phyloP scores from a whole-genome alignment of 2,329 filamentous ascomycete species.

The Cryphonectria parasitica region DNA sequence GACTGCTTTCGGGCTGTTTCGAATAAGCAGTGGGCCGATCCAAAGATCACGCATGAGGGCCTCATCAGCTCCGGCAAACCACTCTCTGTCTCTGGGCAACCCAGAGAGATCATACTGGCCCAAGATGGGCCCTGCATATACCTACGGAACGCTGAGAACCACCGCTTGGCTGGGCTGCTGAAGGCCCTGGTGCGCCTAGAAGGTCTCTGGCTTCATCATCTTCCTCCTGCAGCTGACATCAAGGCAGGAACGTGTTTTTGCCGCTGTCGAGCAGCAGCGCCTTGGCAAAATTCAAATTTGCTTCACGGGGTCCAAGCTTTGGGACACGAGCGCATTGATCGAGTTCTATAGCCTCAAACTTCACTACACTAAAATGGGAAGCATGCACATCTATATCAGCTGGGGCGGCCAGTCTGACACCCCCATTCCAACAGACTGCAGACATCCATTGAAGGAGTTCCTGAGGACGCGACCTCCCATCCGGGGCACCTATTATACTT shows the following conservation, averaged over 20 bases:
- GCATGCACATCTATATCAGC: slow-evolving; percentile 10
- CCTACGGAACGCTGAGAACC: slow-evolving; percentile 2
- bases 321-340: slow-evolving; percentile 8
- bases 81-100: background rate
- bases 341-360: slow-evolving; percentile 25
- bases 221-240: background rate
- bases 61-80: slow-evolving; percentile 11
- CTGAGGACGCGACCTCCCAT: slow-evolving; percentile 13
- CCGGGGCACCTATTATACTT: slow-evolving; percentile 14
- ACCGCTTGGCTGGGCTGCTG: slow-evolving; percentile 12
- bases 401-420: slow-evolving; percentile 1
- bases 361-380: slow-evolving; percentile 10
- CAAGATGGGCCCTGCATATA: background rate
- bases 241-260: slow-evolving; percentile 8
- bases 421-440: background rate
- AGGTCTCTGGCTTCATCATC: background rate
- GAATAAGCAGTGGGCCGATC: background rate
- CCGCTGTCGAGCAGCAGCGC: slow-evolving; percentile 10
- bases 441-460: slow-evolving; percentile 8
- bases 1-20: slow-evolving; percentile 20
- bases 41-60: background rate
- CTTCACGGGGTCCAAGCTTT: slow-evolving; percentile 16
- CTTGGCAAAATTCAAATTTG: slow-evolving; percentile 19
- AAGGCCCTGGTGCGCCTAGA: slow-evolving; percentile 13
- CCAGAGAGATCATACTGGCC: background rate